Base-by-base conservation (phyloP, 208 protist species). In the Wallacemonas sp. region DNA sequence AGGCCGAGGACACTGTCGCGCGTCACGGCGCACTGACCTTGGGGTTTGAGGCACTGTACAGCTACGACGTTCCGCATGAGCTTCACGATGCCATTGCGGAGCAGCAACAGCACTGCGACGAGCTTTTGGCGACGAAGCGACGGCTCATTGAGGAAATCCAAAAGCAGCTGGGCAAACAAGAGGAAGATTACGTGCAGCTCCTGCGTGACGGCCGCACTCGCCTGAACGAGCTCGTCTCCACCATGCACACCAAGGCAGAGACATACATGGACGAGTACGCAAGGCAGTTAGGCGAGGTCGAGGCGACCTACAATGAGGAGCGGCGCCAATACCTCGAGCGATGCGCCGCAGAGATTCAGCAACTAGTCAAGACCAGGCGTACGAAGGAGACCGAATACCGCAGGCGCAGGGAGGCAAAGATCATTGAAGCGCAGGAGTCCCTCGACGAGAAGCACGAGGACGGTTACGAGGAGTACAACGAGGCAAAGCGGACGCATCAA, bases 101-200 rank as follows among this genome's bases (percentile, higher is more conserved):
- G 44, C 94, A 97, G 72, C 66, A 85, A 39, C 55, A 73, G 41
- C 62, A 87, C 48, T 98, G 95, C 70, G 69, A 59, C 3, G 66
- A 88, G 27, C 62, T 98, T 2, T 76, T 98, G 13, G 73, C 29
- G 1, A 72, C 73, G 5, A 98, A 98, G 81, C 82, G 98, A 41
- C 63, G 76, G 37, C 78, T 98, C 10, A 89, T 98, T 42, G 33
- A 45, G 0, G 83, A 94, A 52, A 71, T 98, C 48, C 73, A 82
- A 22, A 36, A 19, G 27, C 84, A 97, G 66, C 66, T 98, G 37
- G 83, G 90, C 59, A 50, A 88, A 22, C 89, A 94, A 30, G 95
- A 98, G 66, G 81, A 91, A 41, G 92, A 97, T 52, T 98, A 98
- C 71, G 92, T 98, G 41, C 69, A 78, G 32, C 68, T 86, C 22